Base-by-base conservation (phyloP, 768 basidiomycete genomes). In the Lactifluus hygrophoroides region DNA sequence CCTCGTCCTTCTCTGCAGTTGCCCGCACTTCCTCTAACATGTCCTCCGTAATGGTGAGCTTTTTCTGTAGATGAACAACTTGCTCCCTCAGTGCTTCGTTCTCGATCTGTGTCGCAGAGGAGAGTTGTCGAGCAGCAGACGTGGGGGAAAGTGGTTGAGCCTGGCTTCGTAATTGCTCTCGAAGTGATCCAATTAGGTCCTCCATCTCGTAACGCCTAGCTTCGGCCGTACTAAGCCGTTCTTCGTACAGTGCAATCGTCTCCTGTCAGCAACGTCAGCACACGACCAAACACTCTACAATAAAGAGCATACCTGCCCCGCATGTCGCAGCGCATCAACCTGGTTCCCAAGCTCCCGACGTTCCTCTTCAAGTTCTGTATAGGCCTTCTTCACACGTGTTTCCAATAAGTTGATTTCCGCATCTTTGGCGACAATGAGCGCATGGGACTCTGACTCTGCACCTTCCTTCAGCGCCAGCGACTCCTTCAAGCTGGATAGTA, bases 231-330 rank as follows among this genome's bases (percentile, higher is more conserved):
- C 81, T 86, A 5, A 95, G 75, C 37, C 86, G 83, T 67, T 94
- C 91, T 73, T 99, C 95, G 67, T 98, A 97, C 11, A 96, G 77
- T 19, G 90, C 90, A 58, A 96, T 96, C 0, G 94, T 92, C 82
- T 93, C 91, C 90, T 94, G 66, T 27, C 25, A 48, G 46, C 13
- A 56, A 54, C 61, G 21, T 65, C 46, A 54, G 44, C 56, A 21
- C 9, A 49, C 23, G 9, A 38, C 40, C 19, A 8, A 49, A 40
- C 50, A 11, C 30, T 28, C 46, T 50, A 23, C 13, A 21, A 13
- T n/a, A 23, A 10, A 34, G 37, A 9, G 60, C 77, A 65, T 66
- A 90, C 91, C 77, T 94, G 90, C 35, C 94, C 94, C 25, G 94
- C 95, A 62, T 80, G 77, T 32, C 91, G 80, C 42, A 98, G 78